These are phyloP conservation scores for Rubroboletus satanas DNA, from an alignment of 768 basidiomycete species.

Conservation along the genomic window DNA sequence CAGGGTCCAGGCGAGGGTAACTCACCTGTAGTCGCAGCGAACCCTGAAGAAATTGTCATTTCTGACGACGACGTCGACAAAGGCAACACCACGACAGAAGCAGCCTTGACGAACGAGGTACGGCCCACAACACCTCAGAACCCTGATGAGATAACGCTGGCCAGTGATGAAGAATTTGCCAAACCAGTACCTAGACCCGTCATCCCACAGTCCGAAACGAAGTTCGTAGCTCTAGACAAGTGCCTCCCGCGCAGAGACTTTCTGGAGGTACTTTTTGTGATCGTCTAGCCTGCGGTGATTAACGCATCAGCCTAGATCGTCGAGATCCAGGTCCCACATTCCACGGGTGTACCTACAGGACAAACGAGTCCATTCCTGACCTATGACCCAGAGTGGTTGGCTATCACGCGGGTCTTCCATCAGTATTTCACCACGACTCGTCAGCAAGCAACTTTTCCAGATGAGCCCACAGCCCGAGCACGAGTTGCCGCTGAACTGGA, in stretches of 20 bases:
- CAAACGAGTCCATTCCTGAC: conserved; percentile 40
- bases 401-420: conserved; percentile 84
- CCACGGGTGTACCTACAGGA: conserved; percentile 8
- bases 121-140: conserved; percentile 31
- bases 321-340: conserved; percentile 45
- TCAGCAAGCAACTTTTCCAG: conserved; percentile 57
- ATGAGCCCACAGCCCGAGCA: conserved; percentile 42
- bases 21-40: conserved; percentile 5
- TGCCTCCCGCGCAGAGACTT: conserved; percentile 74
- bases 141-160: conserved; percentile 51
- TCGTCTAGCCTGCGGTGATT: background rate
- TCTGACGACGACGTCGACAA: conserved; percentile 33
- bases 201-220: conserved; percentile 43
- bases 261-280: conserved; percentile 57
- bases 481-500: conserved; percentile 55
- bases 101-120: conserved; percentile 34
- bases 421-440: conserved; percentile 61
- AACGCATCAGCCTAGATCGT: conserved; percentile 50
- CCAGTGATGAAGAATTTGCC: conserved; percentile 45
- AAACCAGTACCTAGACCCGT: conserved; percentile 32
- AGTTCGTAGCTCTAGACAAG: conserved; percentile 89
- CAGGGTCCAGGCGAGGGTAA: background rate
- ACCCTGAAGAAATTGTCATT: conserved; percentile 41
- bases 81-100: conserved; percentile 1
- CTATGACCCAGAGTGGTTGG: conserved; percentile 92